Evolutionary conservation across 2,329 filamentous ascomycete genomes (phyloP), one percentile per base, ranked within the genome.

Genomic region (Beauveria sp.): DNA sequence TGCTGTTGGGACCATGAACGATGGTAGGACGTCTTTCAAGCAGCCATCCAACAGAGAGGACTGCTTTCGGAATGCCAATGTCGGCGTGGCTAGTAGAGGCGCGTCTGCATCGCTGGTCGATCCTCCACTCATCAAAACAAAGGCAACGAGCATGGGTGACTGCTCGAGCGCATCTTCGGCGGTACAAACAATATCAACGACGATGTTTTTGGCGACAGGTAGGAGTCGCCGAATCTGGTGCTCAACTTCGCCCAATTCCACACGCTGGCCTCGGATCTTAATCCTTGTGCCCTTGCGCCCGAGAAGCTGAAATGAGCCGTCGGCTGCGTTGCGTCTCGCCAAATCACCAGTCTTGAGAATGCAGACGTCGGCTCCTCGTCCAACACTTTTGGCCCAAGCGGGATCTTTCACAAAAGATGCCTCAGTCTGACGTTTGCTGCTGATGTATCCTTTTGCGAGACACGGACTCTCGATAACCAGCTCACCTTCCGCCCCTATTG

Each of bases 221-320:
- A 57, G 16, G 2, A 49, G 28, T 38, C 26, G 28, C 2, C 54
- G 28, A 7, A 57, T 57, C 3, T 57, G 54, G 8, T 57, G 26
- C 28, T 57, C 54, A 20, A 57, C 28, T 20, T 57, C 54, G 28
- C 54, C 54, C 12, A 49, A 12, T 9, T 57, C 54, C n/a, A 57
- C 54, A 12, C 54, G 54, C 20, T 57, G 54, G n/a, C 54, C 54
- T 34, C 54, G 28, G 43, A 57, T 57, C 22, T 57, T 57, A 14
- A 49, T 26, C 12, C 54, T 57, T 12, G 54, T 57, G 28, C 54
- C 54, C 22, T 57, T 57, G 18, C 54, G 26, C 43, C 54, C 54
- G n/a, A 57, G 26, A n/a, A 57, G 43, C 20, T 57, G 54, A n/a
- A 57, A 57, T 1, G 54, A 48, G 43, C 54, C 54, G 26, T 57